Evolutionary conservation across 2,329 filamentous ascomycete species (phyloP).

Genomic region (Diaporthe nobilis): DNA sequence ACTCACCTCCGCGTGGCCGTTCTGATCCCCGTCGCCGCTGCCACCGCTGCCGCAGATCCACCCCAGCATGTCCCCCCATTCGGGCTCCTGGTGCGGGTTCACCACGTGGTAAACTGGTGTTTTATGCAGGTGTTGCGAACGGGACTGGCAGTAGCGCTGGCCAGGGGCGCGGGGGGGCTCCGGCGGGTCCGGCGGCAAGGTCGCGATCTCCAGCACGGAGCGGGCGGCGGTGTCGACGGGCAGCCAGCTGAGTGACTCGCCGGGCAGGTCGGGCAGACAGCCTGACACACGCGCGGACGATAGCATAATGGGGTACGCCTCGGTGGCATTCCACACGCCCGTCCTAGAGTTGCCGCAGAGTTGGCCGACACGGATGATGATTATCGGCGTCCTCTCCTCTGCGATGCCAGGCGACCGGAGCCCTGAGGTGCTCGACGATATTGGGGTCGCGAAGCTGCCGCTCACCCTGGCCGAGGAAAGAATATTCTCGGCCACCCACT

Average conservation of each 20-base stretch:
- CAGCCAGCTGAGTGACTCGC: conserved; percentile 59
- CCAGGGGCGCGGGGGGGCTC: background rate
- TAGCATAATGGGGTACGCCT: conserved; percentile 65
- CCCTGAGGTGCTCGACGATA: conserved; percentile 41
- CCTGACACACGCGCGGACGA: conserved; percentile 54
- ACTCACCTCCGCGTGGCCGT: background rate
- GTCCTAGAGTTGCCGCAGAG: conserved; percentile 54
- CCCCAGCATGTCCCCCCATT: conserved; percentile 61
- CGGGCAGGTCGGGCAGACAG: conserved; percentile 56
- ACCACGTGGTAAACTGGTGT: conserved; percentile 62
- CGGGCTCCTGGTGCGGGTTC: conserved; percentile 59
- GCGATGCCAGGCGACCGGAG: background rate
- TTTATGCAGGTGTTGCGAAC: conserved; percentile 42
- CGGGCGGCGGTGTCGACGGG: conserved; percentile 60
- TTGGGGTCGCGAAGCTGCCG: conserved; percentile 9
- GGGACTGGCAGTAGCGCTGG: conserved; percentile 44
- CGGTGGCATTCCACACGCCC: conserved; percentile 62
- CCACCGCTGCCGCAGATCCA: conserved; percentile 51
- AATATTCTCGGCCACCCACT: conserved; percentile 71
- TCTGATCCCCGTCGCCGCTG: background rate
- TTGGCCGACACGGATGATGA: conserved; percentile 62
- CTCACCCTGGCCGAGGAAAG: conserved; percentile 56
- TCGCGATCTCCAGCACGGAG: conserved; percentile 56
- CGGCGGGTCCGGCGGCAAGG: conserved; percentile 27
- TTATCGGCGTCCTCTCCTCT: conserved; percentile 48